Evolutionary conservation across 768 basidiomycete species (phyloP).

Genomic region (Galerina marginata): DNA sequence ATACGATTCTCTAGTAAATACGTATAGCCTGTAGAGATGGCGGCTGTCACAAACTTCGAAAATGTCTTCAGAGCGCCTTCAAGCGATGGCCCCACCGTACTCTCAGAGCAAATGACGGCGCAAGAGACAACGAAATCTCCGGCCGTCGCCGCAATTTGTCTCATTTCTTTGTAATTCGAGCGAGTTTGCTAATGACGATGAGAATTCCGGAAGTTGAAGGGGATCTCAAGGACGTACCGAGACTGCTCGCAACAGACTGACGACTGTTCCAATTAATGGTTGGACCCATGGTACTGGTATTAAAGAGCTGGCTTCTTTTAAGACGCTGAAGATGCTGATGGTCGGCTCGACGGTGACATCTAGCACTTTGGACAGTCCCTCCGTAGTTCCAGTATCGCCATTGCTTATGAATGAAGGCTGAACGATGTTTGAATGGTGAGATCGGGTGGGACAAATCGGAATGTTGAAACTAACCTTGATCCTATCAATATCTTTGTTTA

Average conservation of each 20-base stretch:
- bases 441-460: background rate
- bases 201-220: background rate
- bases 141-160: background rate
- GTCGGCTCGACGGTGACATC: background rate
- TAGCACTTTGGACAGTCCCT: background rate
- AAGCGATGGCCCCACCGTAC: no score
- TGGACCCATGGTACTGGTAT: constrained; percentile 2
- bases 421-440: background rate
- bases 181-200: background rate
- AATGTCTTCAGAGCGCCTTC: no score
- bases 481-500: background rate
- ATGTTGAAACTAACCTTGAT: background rate
- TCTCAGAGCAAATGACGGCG: background rate
- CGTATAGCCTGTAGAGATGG: no score
- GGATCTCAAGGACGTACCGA: background rate
- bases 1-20: no score
- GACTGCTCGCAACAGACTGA: background rate
- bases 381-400: background rate
- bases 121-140: background rate
- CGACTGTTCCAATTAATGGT: background rate
- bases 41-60: no score
- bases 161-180: background rate
- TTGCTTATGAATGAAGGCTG: background rate
- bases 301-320: background rate
- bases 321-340: background rate